Evolutionary conservation across 2,329 filamentous ascomycete genomes (phyloP).

Genomic region (Pseudohalonectria lignicola): DNA sequence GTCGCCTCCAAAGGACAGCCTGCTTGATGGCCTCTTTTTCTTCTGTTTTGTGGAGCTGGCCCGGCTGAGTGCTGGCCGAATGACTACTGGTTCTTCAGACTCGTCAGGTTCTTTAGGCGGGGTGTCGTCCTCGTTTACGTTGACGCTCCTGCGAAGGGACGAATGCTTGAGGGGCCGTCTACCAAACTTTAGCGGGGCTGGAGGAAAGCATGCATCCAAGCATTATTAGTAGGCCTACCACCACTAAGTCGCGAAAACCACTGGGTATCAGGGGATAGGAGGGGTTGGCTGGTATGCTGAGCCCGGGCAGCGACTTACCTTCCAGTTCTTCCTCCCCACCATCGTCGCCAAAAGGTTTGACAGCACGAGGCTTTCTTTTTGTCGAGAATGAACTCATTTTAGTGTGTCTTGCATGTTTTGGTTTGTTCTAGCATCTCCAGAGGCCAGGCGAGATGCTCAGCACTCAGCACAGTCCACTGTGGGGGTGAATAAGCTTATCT

Average conservation of each 20-base stretch:
- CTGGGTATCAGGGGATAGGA: no score
- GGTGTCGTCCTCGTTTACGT: constrained; percentile 25
- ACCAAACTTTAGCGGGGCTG: constrained; percentile 31
- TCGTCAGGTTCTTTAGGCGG: constrained; percentile 13
- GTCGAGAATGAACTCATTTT: constrained; percentile 45
- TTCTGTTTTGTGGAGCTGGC: constrained; percentile 48
- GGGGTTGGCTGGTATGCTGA: neutral
- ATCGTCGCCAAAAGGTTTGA: constrained; percentile 52
- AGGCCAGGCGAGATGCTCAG: no score
- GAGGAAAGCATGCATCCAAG: no score
- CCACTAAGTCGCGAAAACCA: no score
- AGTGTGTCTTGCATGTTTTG: no score
- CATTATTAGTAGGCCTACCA: no score
- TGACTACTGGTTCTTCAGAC: constrained; percentile 35
- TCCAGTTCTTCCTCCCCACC: constrained; percentile 12
- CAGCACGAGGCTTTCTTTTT: constrained; percentile 64
- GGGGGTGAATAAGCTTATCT: no score
- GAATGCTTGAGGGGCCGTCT: constrained; percentile 48
- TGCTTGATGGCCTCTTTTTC: constrained; percentile 53
- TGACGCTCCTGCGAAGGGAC: constrained; percentile 44
- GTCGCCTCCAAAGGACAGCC: constrained; percentile 64
- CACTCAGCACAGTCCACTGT: no score
- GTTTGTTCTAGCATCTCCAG: no score
- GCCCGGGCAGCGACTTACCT: constrained; percentile 22
- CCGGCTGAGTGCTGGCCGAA: constrained; percentile 35